These are phyloP conservation scores for Amaranthus cruentus DNA, from an alignment of 148 eudicot genomes.

Conservation along the genomic window DNA sequence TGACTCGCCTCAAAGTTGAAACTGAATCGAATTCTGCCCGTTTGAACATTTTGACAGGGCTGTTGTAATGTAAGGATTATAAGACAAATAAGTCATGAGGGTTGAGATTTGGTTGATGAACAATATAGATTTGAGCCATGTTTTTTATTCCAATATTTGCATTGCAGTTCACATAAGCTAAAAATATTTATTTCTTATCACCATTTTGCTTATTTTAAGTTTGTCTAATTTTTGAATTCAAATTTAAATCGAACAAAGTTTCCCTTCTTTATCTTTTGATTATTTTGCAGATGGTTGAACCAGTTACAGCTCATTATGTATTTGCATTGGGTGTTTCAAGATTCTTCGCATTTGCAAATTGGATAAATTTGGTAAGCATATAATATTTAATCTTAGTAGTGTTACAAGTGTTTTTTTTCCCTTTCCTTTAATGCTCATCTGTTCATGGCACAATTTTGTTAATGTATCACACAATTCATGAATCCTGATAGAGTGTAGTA, in stretches of 20 bases:
- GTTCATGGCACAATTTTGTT: no score
- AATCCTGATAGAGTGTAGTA: no score
- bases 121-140: background rate
- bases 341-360: constrained; percentile 75
- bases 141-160: background rate
- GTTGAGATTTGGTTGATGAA: no score
- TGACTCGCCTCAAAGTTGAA: no score
- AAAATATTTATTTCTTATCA: background rate
- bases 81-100: no score
- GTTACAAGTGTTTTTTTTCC: background rate
- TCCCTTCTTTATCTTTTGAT: background rate
- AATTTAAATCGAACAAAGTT: no score
- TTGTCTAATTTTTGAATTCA: background rate
- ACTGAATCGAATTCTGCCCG: no score
- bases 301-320: constrained; percentile 77
- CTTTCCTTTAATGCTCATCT: no score
- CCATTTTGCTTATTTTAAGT: background rate
- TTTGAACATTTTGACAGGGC: no score
- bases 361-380: constrained; percentile 60
- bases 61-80: no score
- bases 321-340: constrained; percentile 82
- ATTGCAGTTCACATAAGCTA: background rate
- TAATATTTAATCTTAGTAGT: background rate
- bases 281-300: constrained; percentile 69
- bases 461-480: no score